These are phyloP conservation scores for Zopfia rhizophila DNA, from an alignment of 2,329 filamentous ascomycete genomes.

Conservation along the genomic window DNA sequence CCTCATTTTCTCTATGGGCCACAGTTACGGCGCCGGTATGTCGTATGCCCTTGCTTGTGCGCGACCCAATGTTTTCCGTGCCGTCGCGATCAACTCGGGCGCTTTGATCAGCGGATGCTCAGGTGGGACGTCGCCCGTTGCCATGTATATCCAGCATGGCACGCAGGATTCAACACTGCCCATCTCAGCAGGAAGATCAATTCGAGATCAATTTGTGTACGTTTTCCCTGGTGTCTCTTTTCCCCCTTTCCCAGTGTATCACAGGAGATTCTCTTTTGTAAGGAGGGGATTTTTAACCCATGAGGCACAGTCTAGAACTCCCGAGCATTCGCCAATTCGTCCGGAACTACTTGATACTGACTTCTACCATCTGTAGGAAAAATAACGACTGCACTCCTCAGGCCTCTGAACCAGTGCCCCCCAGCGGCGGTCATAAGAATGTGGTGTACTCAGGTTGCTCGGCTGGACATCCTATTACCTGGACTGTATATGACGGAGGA, in stretches of 20 bases:
- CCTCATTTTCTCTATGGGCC: slow-evolving; percentile 58
- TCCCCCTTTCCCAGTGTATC: too few relatives aligned
- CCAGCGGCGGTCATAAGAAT: slow-evolving; percentile 24
- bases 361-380: too few relatives aligned
- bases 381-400: slow-evolving; percentile 50
- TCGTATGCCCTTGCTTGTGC: slow-evolving; percentile 56
- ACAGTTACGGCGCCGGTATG: slow-evolving; percentile 59
- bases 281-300: too few relatives aligned
- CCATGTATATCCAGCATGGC: slow-evolving; percentile 56
- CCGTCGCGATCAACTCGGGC: slow-evolving; percentile 46
- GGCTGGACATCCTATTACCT: slow-evolving; percentile 45
- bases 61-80: slow-evolving; percentile 52
- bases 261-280: too few relatives aligned
- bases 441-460: slow-evolving; percentile 40
- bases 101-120: slow-evolving; percentile 31
- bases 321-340: too few relatives aligned
- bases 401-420: slow-evolving; percentile 29
- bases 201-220: slow-evolving; percentile 52
- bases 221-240: too few relatives aligned
- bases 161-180: slow-evolving; percentile 50
- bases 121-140: slow-evolving; percentile 53
- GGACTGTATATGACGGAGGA: slow-evolving; percentile 42
- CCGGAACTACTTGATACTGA: too few relatives aligned
- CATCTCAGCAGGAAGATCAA: slow-evolving; percentile 45
- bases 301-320: too few relatives aligned